A percentile compares a stretch with the other conserved stretches of the same genome.
Conservation (phyloP, 139 green algal species). For the Haematococcus sp. region DNA sequence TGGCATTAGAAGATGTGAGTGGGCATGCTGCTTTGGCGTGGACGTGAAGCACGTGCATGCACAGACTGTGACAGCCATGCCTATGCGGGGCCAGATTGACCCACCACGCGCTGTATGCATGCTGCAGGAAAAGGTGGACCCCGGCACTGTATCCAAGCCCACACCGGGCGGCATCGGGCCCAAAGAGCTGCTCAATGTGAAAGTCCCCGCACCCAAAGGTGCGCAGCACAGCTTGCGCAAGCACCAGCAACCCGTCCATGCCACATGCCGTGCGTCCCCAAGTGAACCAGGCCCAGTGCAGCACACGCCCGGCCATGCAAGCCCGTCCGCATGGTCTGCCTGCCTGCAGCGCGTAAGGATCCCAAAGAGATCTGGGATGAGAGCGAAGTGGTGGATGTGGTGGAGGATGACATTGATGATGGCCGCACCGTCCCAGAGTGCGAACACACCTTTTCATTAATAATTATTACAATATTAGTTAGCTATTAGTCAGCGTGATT, state of each 20-base stretch:
- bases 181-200: constrained; percentile 48
- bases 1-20: too few species aligned
- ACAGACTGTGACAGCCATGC: too few species aligned
- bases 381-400: constrained; percentile 39
- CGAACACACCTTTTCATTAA: too few species aligned
- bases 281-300: too few species aligned
- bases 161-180: constrained; percentile 47
- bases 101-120: too few species aligned
- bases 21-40: background rate
- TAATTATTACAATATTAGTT: too few species aligned
- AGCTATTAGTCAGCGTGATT: too few species aligned
- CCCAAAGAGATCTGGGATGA: constrained; percentile 59
- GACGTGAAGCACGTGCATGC: too few species aligned
- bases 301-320: background rate
- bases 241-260: too few species aligned
- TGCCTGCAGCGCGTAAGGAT: constrained; percentile 31
- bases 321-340: background rate
- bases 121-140: background rate
- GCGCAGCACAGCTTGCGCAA: too few species aligned
- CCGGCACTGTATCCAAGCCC: constrained; percentile 10
- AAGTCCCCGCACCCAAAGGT: constrained; percentile 46
- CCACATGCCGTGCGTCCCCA: too few species aligned
- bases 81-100: too few species aligned
- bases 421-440: constrained; percentile 45
- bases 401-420: constrained; percentile 54